Evolutionary conservation across 139 green algal genomes (phyloP), one percentile per base, ranked within the genome.

Genomic region (Chlamydomonas sp.): DNA sequence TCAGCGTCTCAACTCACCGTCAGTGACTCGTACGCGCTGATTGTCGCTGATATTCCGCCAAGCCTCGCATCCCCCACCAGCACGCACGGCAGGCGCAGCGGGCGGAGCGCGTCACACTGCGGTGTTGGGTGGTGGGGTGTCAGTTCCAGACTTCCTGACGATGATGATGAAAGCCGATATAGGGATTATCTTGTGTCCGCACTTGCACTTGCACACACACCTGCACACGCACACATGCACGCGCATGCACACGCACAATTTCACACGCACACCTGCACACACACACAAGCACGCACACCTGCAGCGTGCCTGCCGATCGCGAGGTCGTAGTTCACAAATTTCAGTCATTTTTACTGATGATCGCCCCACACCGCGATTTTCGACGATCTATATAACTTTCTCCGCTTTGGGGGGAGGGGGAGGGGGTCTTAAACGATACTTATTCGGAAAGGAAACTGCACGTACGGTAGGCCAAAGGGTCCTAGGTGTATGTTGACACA

Each of bases 41-140:
- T 72, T 2, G 91, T 98, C 59, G 83, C 80, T 6, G 88, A 94
- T 74, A 99, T 97, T 65, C 94, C 94, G 0, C 95, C 95, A 34
- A 99, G 84, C 0, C 81, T 70, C 2, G 85, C 75, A 65, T 97
- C 91, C 1, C 90, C 94, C 5, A 99, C 89, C 3, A 99, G 82
- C 6, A 99, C 30, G 2, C 71, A 83, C 0, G 94, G 95, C 37
- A 96, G 83, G 28, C 89, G 74, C 38, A 97, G 81, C 0, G 85
- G 72, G 29, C 90, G 84, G 61, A 90, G 83, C 30, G 85, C 50
- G 59, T 97, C 90, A 71, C 79, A 88, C 86, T 95, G 85, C 58
- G 61, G 4, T 6, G 26, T 1, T 48, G 35, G 5, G n/a, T 34
- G 49, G 48, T 24, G 2, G 6, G 20, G 22, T 47, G 8, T 35